Conservation (phyloP, 371 early-diverging fungal species). For the Mucor circinelloides region DNA sequence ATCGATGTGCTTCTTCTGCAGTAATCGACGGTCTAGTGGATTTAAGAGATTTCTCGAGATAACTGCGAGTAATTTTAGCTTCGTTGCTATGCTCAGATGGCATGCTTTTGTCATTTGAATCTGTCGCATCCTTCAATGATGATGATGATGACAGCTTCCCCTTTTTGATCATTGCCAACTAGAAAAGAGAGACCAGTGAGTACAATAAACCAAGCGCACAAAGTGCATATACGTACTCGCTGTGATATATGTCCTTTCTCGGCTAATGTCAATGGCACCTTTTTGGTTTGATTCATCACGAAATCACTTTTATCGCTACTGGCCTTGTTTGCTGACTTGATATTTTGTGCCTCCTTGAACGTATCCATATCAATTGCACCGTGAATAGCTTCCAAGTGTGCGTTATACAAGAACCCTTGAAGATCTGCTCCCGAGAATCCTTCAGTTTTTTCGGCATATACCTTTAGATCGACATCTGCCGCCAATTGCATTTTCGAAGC, state of each 20-base stretch:
- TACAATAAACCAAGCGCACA: neutral
- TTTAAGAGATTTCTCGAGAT: constrained; percentile 64
- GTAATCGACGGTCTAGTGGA: constrained; percentile 70
- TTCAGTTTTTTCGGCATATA: constrained; percentile 68
- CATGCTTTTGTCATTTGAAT: neutral
- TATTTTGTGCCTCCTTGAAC: constrained; percentile 46
- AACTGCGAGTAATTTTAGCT: constrained; percentile 51
- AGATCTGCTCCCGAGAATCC: constrained; percentile 93
- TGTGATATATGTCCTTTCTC: constrained; percentile 65
- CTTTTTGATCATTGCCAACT: constrained; percentile 61
- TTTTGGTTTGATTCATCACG: constrained; percentile 37
- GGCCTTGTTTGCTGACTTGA: constrained; percentile 24
- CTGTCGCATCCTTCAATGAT: neutral
- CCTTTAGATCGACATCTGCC: constrained; percentile 56
- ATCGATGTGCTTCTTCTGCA: constrained; percentile 57
- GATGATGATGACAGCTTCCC: constrained; percentile 15
- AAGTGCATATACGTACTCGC: constrained; percentile 39
- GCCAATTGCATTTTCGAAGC: constrained; percentile 70
- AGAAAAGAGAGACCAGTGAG: neutral
- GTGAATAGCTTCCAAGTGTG: constrained; percentile 90
- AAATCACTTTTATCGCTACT: constrained; percentile 33
- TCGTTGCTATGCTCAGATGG: constrained; percentile 8
- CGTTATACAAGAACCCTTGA: constrained; percentile 91
- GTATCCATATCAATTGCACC: constrained; percentile 59
- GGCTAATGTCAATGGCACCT: constrained; percentile 57